Conservation (phyloP, 2,329 filamentous ascomycete genomes). For the Epichloe festucae region DNA sequence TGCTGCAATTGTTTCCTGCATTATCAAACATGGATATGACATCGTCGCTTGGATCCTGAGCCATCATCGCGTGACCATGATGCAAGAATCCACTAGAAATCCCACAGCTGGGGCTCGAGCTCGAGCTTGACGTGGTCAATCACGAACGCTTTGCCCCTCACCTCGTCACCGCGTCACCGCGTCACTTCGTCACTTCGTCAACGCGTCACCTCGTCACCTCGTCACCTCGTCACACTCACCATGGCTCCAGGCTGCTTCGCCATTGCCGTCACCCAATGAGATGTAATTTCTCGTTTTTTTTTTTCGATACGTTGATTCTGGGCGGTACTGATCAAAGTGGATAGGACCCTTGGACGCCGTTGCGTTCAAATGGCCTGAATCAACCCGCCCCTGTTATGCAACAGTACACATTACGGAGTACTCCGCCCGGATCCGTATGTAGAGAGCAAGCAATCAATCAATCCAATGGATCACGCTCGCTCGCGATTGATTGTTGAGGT, state of each 20-base stretch:
- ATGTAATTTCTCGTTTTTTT: not conserved
- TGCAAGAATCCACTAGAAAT: slow-evolving; percentile 1
- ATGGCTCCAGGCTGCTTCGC: not conserved
- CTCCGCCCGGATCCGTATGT: no score
- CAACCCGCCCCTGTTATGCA: no score
- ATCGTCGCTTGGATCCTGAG: not conserved
- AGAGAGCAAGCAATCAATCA: no score
- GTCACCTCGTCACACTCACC: not conserved
- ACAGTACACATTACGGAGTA: no score
- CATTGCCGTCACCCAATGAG: not conserved
- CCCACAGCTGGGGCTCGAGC: not conserved
- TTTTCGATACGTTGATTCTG: not conserved
- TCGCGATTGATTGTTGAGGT: not conserved
- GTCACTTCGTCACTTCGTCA: no score
- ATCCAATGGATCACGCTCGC: no score
- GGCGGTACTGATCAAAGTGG: not conserved
- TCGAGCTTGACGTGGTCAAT: not conserved
- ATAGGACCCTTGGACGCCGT: not conserved
- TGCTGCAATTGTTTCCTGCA: not conserved
- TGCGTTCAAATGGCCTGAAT: not conserved
- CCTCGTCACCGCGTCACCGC: not conserved
- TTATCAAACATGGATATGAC: no score
- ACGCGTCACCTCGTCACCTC: not conserved
- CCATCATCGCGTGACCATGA: slow-evolving; percentile 2
- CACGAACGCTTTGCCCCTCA: not conserved